Evolutionary conservation across 257 asterid species (phyloP), one percentile per base, ranked within the genome.

Genomic region (Penstemon barbatus): DNA sequence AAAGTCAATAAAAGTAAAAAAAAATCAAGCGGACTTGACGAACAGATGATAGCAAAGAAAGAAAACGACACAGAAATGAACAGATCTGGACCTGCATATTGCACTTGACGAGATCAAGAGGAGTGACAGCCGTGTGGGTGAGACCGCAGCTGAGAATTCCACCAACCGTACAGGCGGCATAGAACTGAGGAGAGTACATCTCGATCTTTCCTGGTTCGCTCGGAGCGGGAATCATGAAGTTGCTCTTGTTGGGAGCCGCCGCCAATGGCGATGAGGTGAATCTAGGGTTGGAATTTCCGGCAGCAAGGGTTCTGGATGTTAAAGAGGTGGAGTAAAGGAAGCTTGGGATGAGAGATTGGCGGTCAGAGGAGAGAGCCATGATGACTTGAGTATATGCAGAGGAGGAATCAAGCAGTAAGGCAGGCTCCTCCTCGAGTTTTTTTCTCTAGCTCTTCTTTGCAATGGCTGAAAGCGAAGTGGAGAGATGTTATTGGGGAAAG

Each of bases 91-190:
- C 98, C 95, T 91, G 98, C 98, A 91, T 91, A 77, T 91, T 91
- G 79, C 98, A 91, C 73, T 91, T 91, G 92, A 89, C 98, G 51
- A 91, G 93, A 78, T 91, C 98, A 19, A 91, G 98, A 72, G 98
- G 98, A 60, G 96, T 91, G 75, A 91, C 98, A 57, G 98, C 63
- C 96, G 76, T 91, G 76, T 91, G 98, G 39, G 98, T 91, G 43
- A 91, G 93, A 50, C 98, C 98, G 72, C 97, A 91, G 81, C 98
- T 91, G 69, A 91, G 83, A 25, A 91, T 84, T 69, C 98, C 98
- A 63, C 98, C 98, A 72, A 12, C 78, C 0, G 98, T 89, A 70
- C 96, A 91, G 37, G 96, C 98, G 19, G 90, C 94, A 66, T 91
- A 91, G 75, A 39, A 91, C 68, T 81, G 86, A 2, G 97, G 87